phyloP scores from a whole-genome alignment of 805 yeast genomes.

The Ogataea populi-albae region DNA sequence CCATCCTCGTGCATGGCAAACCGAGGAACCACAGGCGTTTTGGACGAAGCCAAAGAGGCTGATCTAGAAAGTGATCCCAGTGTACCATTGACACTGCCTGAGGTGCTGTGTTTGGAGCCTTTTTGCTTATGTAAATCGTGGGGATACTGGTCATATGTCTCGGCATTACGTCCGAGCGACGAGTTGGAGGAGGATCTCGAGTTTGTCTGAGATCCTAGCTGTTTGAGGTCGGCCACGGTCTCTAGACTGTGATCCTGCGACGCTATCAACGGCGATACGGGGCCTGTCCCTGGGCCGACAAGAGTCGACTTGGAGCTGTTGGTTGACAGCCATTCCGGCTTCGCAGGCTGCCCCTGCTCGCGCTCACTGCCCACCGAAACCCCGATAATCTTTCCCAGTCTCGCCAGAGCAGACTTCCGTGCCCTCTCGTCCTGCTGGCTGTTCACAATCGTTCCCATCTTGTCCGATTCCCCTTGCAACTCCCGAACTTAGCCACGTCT shows the following conservation, averaged over 20 bases:
- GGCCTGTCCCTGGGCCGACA: too few species aligned
- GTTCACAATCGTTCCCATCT: conserved; percentile 2
- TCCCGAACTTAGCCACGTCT: too few species aligned
- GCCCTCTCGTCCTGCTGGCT: conserved; percentile 2
- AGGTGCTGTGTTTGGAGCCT: conserved; percentile 3
- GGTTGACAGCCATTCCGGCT: too few species aligned
- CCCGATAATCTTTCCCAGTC: neutral
- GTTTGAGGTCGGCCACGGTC: conserved; percentile 2
- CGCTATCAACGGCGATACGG: too few species aligned
- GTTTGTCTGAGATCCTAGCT: conserved; percentile 3
- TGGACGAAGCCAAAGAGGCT: conserved; percentile 14
- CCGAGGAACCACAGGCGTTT: conserved; percentile 34
- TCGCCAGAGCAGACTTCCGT: conserved; percentile 2
- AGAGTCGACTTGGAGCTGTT: too few species aligned
- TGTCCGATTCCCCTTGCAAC: too few species aligned
- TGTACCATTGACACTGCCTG: conserved; percentile 5
- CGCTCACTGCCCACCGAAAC: neutral
- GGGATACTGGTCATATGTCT: too few species aligned
- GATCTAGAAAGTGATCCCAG: conserved; percentile 20
- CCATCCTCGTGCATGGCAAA: conserved; percentile 65
- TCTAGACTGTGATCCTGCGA: too few species aligned
- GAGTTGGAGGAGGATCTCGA: conserved; percentile 7
- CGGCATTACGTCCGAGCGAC: conserved; percentile 9
- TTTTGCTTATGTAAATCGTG: conserved; percentile 5
- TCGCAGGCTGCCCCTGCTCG: too few species aligned